Evolutionary conservation across 1,284 basidiomycete genomes (phyloP).

Genomic region (Sanghuangporus weigelae): DNA sequence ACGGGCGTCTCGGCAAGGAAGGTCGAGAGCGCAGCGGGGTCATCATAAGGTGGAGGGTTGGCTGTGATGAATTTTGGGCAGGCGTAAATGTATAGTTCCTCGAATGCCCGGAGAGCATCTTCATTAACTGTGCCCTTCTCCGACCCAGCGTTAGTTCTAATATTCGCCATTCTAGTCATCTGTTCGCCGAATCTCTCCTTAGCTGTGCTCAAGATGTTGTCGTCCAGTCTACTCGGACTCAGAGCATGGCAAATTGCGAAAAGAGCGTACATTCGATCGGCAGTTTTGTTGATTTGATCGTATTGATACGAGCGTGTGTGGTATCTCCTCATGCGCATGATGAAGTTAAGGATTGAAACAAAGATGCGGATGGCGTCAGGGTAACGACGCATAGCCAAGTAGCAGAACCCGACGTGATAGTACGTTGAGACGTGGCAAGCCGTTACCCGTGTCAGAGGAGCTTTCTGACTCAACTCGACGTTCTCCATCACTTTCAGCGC

Average conservation of each 20-base stretch:
- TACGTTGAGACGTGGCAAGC: conserved; percentile 93
- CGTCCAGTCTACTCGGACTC: conserved; percentile 87
- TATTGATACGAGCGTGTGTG: conserved; percentile 96
- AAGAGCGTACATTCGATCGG: conserved; percentile 95
- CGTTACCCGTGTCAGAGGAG: conserved; percentile 85
- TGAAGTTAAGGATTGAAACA: conserved; percentile 90
- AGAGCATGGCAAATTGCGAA: conserved; percentile 92
- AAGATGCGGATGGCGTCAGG: conserved; percentile 94
- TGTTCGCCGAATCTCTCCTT: conserved; percentile 94
- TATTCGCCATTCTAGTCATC: conserved; percentile 75
- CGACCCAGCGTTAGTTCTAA: background rate
- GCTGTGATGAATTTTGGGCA: conserved; percentile 97
- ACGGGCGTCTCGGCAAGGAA: conserved; percentile 44
- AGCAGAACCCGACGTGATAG: conserved; percentile 96
- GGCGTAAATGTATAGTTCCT: conserved; percentile 92
- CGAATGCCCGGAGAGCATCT: conserved; percentile 80
- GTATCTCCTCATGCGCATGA: conserved; percentile 89
- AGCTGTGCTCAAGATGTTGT: conserved; percentile 90
- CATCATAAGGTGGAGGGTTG: conserved; percentile 91
- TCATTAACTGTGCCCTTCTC: conserved; percentile 50
- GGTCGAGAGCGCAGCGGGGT: conserved; percentile 57
- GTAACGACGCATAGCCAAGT: conserved; percentile 91
- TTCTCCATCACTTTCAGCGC: conserved; percentile 95
- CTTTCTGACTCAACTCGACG: conserved; percentile 85
- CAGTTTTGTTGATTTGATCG: conserved; percentile 97